These are phyloP conservation scores for Ceratopteris richardii DNA, from an alignment of 75 land plant species.

Conservation along the genomic window DNA sequence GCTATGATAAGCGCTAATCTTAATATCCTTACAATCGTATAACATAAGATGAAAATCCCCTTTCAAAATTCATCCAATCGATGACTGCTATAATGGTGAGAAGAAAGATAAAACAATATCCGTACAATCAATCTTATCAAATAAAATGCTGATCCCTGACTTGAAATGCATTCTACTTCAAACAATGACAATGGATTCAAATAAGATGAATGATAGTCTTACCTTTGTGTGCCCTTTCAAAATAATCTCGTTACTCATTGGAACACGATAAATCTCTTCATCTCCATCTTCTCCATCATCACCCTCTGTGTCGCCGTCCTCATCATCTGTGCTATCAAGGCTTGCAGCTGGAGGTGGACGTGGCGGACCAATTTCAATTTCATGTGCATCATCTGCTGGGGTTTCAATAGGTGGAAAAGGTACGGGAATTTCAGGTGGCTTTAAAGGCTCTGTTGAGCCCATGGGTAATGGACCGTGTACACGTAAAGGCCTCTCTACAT, in stretches of 20 bases:
- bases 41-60: too few relatives aligned
- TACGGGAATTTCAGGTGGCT: neutral
- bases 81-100: too few relatives aligned
- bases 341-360: conserved; percentile 12
- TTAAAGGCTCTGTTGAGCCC: neutral
- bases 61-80: too few relatives aligned
- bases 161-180: too few relatives aligned
- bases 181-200: too few relatives aligned
- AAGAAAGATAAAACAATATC: too few relatives aligned
- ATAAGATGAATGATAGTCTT: conserved; percentile 6
- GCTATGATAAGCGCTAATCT: too few relatives aligned
- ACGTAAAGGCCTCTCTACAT: neutral
- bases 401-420: conserved; percentile 6
- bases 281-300: conserved; percentile 20
- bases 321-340: conserved; percentile 7
- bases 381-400: conserved; percentile 6
- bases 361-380: conserved; percentile 26
- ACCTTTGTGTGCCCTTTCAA: conserved; percentile 96
- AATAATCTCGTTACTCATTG: conserved; percentile 84
- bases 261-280: conserved; percentile 50
- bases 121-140: too few relatives aligned
- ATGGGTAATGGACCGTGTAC: conserved; percentile 1
- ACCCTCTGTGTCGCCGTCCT: conserved; percentile 23
- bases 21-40: too few relatives aligned
- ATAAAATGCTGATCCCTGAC: too few relatives aligned